Evolutionary conservation across 306 rosid genomes (phyloP).

Genomic region (Quercus suber): DNA sequence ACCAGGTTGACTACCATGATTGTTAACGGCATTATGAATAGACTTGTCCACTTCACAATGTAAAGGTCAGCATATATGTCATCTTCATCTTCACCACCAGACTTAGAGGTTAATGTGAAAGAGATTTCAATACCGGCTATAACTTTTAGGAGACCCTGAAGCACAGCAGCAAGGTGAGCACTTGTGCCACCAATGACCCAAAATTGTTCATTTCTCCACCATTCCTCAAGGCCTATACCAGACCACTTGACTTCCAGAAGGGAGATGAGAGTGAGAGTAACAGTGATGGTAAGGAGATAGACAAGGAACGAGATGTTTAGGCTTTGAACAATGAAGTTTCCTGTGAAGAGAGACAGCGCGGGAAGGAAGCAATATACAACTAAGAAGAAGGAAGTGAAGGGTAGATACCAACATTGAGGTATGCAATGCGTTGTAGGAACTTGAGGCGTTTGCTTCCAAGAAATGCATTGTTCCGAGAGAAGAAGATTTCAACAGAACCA

Average conservation of each 20-base stretch:
- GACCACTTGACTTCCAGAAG: slow-evolving; percentile 87
- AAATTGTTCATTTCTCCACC: slow-evolving; percentile 87
- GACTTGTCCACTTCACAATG: slow-evolving; percentile 78
- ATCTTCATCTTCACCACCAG: slow-evolving; percentile 51
- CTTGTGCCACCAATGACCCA: slow-evolving; percentile 90
- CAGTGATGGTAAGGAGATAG: slow-evolving; percentile 49
- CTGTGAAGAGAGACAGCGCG: slow-evolving; percentile 65
- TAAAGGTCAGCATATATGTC: slow-evolving; percentile 71
- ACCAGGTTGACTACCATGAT: slow-evolving; percentile 54
- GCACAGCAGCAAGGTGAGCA: slow-evolving; percentile 76
- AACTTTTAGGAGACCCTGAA: slow-evolving; percentile 70
- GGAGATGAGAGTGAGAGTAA: slow-evolving; percentile 61
- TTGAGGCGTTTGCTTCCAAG: slow-evolving; percentile 73
- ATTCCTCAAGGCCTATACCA: slow-evolving; percentile 72
- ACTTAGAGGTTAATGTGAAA: slow-evolving; percentile 67
- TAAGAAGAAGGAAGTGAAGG: slow-evolving; percentile 74
- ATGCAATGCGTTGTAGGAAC: slow-evolving; percentile 71
- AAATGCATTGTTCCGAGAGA: slow-evolving; percentile 74
- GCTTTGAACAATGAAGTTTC: slow-evolving; percentile 72
- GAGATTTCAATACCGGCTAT: slow-evolving; percentile 71
- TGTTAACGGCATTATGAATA: slow-evolving; percentile 66
- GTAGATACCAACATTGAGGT: slow-evolving; percentile 72
- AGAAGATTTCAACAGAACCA: slow-evolving; percentile 84
- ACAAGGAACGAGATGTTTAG: slow-evolving; percentile 42
- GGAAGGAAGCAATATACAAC: slow-evolving; percentile 72